A percentile compares a stretch with the other conserved stretches of the same genome.
Evolutionary conservation across 2,329 filamentous ascomycete genomes (phyloP).

Genomic region (Penicillium brevicompactum): DNA sequence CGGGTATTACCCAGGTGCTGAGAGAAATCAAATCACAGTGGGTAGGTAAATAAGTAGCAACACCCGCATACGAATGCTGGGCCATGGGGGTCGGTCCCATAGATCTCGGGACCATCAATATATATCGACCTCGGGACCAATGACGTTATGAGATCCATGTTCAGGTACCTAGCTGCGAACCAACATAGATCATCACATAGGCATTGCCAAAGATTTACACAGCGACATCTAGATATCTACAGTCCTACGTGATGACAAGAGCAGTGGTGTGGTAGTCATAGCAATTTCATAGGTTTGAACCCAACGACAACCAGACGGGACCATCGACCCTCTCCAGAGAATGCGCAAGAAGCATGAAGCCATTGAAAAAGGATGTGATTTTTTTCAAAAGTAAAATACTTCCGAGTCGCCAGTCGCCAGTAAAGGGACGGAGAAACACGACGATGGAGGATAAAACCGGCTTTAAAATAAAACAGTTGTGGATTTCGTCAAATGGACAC

Average conservation of each 20-base stretch:
- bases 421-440: conserved; percentile 21
- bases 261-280: conserved; percentile 7
- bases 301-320: conserved; percentile 8
- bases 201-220: no score
- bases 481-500: conserved; percentile 29
- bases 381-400: conserved; percentile 24
- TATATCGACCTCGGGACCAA: background rate
- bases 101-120: no score
- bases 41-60: no score
- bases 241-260: background rate
- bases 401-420: conserved; percentile 25
- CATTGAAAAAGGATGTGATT: conserved; percentile 22
- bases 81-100: no score
- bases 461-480: conserved; percentile 28
- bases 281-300: conserved; percentile 14
- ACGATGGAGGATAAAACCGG: conserved; percentile 25
- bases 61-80: no score
- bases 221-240: background rate
- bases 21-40: no score
- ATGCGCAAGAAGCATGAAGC: conserved; percentile 1
- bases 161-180: no score
- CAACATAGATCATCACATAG: no score
- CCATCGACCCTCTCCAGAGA: conserved; percentile 2
- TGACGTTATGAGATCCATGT: background rate
- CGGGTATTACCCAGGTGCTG: no score